Percentiles rank a stretch among this genome's conserved stretches.
These are phyloP conservation scores for Solanum chiquidenum DNA, from an alignment of 257 asterid genomes.

Conservation along the genomic window DNA sequence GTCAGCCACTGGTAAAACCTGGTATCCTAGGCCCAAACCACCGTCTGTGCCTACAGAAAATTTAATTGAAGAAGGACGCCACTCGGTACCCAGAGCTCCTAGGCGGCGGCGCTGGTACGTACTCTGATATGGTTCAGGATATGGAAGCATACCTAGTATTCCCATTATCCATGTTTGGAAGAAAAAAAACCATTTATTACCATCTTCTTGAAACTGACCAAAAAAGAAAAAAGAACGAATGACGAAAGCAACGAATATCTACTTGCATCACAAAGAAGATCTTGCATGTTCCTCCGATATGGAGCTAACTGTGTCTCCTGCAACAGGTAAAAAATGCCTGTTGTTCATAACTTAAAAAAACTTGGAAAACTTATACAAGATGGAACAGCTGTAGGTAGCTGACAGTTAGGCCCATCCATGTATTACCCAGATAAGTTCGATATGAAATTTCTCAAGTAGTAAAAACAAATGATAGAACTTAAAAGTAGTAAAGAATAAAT, in stretches of 20 bases:
- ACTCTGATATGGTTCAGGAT: slow-evolving; percentile 96
- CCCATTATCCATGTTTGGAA: slow-evolving; percentile 3
- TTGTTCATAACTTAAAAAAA: slow-evolving; percentile 8
- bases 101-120: slow-evolving; percentile 76
- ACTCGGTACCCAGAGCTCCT: slow-evolving; percentile 83
- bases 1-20: slow-evolving; percentile 73
- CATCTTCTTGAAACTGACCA: slow-evolving; percentile 3
- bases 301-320: slow-evolving; percentile 94
- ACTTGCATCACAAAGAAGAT: slow-evolving; percentile 90
- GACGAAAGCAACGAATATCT: slow-evolving; percentile 26
- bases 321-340: slow-evolving; percentile 18
- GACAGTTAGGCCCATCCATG: neutral
- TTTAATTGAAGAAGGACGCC: slow-evolving; percentile 83
- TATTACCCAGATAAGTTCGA: neutral
- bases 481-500: neutral
- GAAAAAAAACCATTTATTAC: neutral
- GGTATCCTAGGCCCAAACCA: slow-evolving; percentile 74
- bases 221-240: neutral
- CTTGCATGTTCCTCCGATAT: slow-evolving; percentile 71
- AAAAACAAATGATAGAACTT: neutral
- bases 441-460: neutral
- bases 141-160: slow-evolving; percentile 85
- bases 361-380: slow-evolving; percentile 1
- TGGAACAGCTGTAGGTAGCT: neutral
- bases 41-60: slow-evolving; percentile 81